Evolutionary conservation across 2,329 filamentous ascomycete genomes (phyloP).

Genomic region (Monosporascus sp.): DNA sequence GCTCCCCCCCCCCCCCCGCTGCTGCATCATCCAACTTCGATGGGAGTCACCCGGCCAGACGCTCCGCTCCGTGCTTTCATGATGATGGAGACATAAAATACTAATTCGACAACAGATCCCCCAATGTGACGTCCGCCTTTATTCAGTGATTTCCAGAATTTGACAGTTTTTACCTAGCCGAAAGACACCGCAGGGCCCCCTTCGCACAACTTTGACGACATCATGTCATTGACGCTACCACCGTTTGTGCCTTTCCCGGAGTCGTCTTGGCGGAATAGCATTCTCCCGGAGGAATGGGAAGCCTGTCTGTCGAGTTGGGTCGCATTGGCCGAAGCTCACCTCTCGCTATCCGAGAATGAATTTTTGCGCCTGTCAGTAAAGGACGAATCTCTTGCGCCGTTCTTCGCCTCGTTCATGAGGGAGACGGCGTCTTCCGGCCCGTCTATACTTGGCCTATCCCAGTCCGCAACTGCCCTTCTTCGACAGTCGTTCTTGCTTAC

Average conservation of each 20-base stretch:
- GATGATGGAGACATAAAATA: not conserved
- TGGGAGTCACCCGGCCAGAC: not conserved
- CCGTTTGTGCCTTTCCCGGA: constrained; percentile 74
- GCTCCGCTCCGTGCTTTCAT: not conserved
- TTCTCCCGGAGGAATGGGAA: constrained; percentile 70
- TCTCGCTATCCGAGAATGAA: constrained; percentile 50
- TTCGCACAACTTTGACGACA: not conserved
- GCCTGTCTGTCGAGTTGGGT: constrained; percentile 73
- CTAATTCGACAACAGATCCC: no score
- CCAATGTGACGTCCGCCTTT: no score
- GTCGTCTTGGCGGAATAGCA: constrained; percentile 56
- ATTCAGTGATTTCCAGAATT: no score
- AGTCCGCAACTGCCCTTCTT: constrained; percentile 42
- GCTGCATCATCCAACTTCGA: not conserved
- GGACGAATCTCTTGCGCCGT: constrained; percentile 54
- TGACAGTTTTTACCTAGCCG: no score
- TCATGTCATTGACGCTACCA: constrained; percentile 50
- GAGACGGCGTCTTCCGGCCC: constrained; percentile 41
- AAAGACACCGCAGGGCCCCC: no score
- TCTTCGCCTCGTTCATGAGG: constrained; percentile 62
- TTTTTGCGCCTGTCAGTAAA: constrained; percentile 47
- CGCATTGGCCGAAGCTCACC: constrained; percentile 57
- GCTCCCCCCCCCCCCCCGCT: not conserved
- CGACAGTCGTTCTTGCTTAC: constrained; percentile 61
- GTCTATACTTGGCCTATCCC: constrained; percentile 28